Base-by-base conservation (phyloP, 139 green algal genomes). In the Micractinium sp. region DNA sequence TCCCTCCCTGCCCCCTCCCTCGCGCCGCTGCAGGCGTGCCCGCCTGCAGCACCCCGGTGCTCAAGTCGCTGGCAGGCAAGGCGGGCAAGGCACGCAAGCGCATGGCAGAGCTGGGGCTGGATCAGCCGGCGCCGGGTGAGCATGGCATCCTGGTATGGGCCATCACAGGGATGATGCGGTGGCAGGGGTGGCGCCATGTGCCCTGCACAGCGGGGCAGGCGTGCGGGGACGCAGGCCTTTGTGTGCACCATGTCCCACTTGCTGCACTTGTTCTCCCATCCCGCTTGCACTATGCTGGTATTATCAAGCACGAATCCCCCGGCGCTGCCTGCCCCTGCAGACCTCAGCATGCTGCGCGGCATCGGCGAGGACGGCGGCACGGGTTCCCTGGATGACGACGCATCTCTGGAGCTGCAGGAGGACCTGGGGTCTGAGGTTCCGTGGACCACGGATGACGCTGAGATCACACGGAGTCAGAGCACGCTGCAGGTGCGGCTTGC, bases 31-130 rank as follows among this genome's bases (percentile, higher is more conserved):
- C 86, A 90, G 93, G 93, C 23, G 85, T 78, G 76, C 92, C 95
- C 7, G 95, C 93, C 33, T 93, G 93, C n/a, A 90, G 67, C 77
- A 94, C 89, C 33, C 86, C 92, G 13, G 95, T 97, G 23, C 89
- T 98, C 83, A 91, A 95, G 35, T 67, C 38, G 20, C 89, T 99
- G 63, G 95, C 95, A 2, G 97, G 97, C 56, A 98, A 97, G 89
- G 91, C 96, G 5, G 97, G 95, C 19, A 93, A 93, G 20, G 97
- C 97, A 25, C 89, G 90, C 27, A 95, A 95, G 84, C 93, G 94
- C 35, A 90, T 98, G 31, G 87, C 90, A 13, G 92, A 95, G 81
- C 69, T 93, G 67, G 73, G 75, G 56, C 56, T 84, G 85, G 36
- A 79, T 23, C 25, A 85, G 53, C 27, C 23, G 19, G 85, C 29